phyloP scores from a whole-genome alignment of 176 grass and related monocot genomes.

The Musa acuminata region DNA sequence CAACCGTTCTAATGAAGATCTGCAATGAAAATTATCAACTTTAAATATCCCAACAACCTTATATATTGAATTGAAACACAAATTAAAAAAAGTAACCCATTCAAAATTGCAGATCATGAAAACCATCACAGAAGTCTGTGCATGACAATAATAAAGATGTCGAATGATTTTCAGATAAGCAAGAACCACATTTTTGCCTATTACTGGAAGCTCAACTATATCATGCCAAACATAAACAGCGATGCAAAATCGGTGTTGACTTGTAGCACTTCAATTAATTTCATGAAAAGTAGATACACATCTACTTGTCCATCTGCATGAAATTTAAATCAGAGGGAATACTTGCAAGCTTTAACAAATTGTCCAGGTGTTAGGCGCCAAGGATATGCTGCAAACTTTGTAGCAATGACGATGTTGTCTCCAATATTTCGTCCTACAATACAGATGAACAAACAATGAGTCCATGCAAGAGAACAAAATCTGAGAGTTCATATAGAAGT shows the following conservation, averaged over 20 bases:
- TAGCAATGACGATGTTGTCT: slow-evolving; percentile 73
- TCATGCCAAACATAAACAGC: neutral
- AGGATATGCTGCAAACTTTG: slow-evolving; percentile 93
- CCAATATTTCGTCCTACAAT: slow-evolving; percentile 38
- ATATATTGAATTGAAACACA: neutral
- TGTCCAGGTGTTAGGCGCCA: slow-evolving; percentile 87
- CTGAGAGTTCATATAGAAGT: neutral
- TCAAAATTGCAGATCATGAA: neutral
- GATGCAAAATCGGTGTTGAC: neutral
- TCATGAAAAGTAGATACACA: no score
- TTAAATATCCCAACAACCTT: neutral
- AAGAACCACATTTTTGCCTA: neutral
- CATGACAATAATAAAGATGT: neutral
- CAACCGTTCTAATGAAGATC: slow-evolving; percentile 73
- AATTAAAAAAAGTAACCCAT: neutral
- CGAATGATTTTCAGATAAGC: neutral
- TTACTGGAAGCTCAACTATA: neutral
- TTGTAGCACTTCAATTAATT: neutral
- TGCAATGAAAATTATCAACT: slow-evolving; percentile 22
- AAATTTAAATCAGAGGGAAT: slow-evolving; percentile 51
- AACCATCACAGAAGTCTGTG: neutral
- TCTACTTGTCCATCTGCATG: slow-evolving; percentile 23
- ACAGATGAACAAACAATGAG: neutral
- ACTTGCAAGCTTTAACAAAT: slow-evolving; percentile 97
- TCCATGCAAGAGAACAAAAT: neutral